Evolutionary conservation across 768 basidiomycete genomes (phyloP).

Genomic region (Holtermannia corniformis): DNA sequence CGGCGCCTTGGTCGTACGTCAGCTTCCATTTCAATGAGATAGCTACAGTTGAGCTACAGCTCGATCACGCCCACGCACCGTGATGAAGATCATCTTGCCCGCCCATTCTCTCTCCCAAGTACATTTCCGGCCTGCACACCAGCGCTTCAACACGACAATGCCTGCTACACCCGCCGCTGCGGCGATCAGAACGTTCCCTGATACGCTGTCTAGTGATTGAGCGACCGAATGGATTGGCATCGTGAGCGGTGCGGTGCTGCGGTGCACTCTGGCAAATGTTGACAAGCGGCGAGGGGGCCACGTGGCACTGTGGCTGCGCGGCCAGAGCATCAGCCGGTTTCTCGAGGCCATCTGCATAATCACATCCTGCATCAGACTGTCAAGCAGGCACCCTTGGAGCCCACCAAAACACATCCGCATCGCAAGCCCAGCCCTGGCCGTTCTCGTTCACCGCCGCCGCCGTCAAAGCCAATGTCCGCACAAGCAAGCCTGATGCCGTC

Average conservation of each 20-base stretch:
- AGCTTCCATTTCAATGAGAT: background rate
- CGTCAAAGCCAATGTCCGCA: background rate
- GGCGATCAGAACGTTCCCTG: conserved; percentile 1
- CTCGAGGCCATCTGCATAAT: too few species aligned
- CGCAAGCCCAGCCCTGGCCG: background rate
- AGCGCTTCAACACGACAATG: conserved; percentile 14
- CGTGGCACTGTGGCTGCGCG: background rate
- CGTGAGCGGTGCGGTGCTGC: background rate
- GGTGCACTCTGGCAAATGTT: too few species aligned
- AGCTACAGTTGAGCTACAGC: background rate
- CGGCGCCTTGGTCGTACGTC: conserved; percentile 11
- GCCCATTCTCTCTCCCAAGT: conserved; percentile 41
- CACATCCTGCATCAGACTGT: too few species aligned
- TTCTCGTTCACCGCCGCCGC: background rate
- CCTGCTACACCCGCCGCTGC: conserved; percentile 4
- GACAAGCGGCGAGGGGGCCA: background rate
- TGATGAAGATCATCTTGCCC: conserved; percentile 39
- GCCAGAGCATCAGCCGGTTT: too few species aligned
- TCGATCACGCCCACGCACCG: conserved; percentile 20
- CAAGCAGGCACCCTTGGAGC: background rate
- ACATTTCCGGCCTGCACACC: conserved; percentile 28
- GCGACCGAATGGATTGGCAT: conserved; percentile 22
- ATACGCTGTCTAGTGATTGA: conserved; percentile 4
- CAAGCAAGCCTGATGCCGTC: background rate
- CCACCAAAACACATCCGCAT: background rate